Base-by-base conservation (phyloP, 805 yeast species). In the Myxozyma mucilagina region DNA sequence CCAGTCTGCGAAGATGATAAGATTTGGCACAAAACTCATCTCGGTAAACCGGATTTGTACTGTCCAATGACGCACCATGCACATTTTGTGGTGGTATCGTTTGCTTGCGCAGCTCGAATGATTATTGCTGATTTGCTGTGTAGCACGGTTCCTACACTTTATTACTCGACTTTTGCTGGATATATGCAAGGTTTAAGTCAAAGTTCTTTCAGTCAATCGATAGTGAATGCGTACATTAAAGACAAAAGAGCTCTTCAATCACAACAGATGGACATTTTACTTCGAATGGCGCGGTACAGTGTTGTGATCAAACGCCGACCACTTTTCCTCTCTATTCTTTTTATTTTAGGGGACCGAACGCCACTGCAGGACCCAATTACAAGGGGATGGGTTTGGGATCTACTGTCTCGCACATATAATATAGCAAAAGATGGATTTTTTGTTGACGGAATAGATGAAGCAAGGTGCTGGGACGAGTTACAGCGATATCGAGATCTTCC, bases 321-420 rank as follows among this genome's bases (percentile, higher is more conserved):
- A 5, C 16, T 36, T 11, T 35, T 20, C 18, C 14, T 36, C 4
- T 39, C 11, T 10, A 18, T 36, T 9, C 8, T 49, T 6, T 49
- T 49, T 38, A 32, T 24, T 14, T 18, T 49, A 18, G 53, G 53
- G 5, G 34, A 35, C 11, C 44, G 44, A 29, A 9, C 20, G 10
- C 44, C 53, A 16, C 11, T 49, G 6, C 24, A 18, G 16, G 44
- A 49, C 38, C 53, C 53, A 11, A 13, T 38, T 4, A 38, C 18
- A 7, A 9, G 53, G 14, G 53, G 53, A 4, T 49, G 53, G 53
- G 35, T 36, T 14, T 49, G 43, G 43, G 44, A 49, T 29, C 13
- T 18, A 20, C 53, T 49, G 10, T 49, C 53, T 18, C 31, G 38
- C 18, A 24, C 29, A 6, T 38, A 38, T 13, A 34, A 38, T 20